These are phyloP conservation scores for Dactylellina cionopaga DNA, from an alignment of 2,329 filamentous ascomycete genomes.

Conservation along the genomic window DNA sequence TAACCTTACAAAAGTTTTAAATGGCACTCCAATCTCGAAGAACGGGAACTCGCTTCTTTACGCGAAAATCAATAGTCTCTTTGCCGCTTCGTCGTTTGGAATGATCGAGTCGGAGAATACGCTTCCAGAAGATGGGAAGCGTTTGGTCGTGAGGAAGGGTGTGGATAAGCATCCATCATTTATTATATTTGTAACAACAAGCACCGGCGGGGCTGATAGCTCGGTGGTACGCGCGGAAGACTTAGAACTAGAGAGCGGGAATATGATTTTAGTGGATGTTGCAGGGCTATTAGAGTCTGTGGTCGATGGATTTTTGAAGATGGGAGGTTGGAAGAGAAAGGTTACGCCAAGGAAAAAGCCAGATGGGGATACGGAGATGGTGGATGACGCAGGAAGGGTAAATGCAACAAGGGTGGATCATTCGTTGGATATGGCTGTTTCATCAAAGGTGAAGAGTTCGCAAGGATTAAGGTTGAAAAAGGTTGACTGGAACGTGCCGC, in stretches of 20 bases:
- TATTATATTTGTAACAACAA: slow-evolving; percentile 77
- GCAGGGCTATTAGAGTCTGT: slow-evolving; percentile 61
- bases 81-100: slow-evolving; percentile 81
- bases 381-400: slow-evolving; percentile 54
- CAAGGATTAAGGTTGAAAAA: background rate
- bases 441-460: slow-evolving; percentile 5
- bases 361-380: background rate
- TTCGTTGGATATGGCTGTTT: slow-evolving; percentile 1
- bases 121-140: slow-evolving; percentile 59
- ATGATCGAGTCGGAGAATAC: slow-evolving; percentile 64
- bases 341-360: slow-evolving; percentile 54
- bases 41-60: slow-evolving; percentile 68
- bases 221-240: slow-evolving; percentile 7
- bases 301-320: slow-evolving; percentile 61
- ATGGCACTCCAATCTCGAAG: slow-evolving; percentile 51
- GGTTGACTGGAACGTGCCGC: background rate
- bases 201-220: slow-evolving; percentile 51
- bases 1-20: slow-evolving; percentile 42
- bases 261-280: slow-evolving; percentile 55
- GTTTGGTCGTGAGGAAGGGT: slow-evolving; percentile 67
- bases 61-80: slow-evolving; percentile 79
- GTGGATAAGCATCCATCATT: slow-evolving; percentile 91
- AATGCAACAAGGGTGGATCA: slow-evolving; percentile 53
- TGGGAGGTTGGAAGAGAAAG: slow-evolving; percentile 57
- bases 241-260: slow-evolving; percentile 55